Percentiles rank a stretch among this genome's conserved stretches.
Evolutionary conservation across 2,329 filamentous ascomycete genomes (phyloP).

Genomic region (Monosporascus sp.): DNA sequence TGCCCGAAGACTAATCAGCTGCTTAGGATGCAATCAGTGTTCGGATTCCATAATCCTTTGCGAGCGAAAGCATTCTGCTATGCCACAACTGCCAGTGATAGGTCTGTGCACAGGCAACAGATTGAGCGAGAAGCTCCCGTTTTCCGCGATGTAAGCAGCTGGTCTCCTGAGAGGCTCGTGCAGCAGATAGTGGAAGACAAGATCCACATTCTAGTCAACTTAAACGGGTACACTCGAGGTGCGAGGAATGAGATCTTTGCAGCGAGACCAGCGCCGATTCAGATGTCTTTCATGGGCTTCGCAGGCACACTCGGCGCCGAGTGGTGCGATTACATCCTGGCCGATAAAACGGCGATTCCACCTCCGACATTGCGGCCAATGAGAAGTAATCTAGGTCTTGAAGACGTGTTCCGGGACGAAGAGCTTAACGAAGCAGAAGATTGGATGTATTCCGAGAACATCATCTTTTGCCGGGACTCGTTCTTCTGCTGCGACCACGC

Average conservation of each 20-base stretch:
- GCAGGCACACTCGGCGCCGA: constrained; percentile 92
- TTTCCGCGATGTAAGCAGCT: constrained; percentile 82
- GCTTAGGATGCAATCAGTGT: constrained; percentile 87
- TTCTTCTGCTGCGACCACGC: constrained; percentile 98
- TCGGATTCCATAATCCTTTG: constrained; percentile 74
- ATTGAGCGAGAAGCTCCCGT: constrained; percentile 90
- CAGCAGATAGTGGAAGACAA: constrained; percentile 80
- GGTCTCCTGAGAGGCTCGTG: constrained; percentile 79
- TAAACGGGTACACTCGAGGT: constrained; percentile 96
- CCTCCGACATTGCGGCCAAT: constrained; percentile 73
- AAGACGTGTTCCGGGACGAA: constrained; percentile 63
- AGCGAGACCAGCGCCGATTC: constrained; percentile 86
- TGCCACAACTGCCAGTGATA: constrained; percentile 87
- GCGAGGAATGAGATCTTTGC: constrained; percentile 98
- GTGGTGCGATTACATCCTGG: constrained; percentile 96
- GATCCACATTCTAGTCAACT: constrained; percentile 91
- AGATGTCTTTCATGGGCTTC: constrained; percentile 99
- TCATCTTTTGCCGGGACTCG: constrained; percentile 88
- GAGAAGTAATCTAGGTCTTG: constrained; percentile 67
- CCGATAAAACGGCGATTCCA: constrained; percentile 83
- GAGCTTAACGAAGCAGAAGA: constrained; percentile 64
- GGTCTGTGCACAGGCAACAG: constrained; percentile 81
- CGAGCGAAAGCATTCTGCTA: constrained; percentile 88
- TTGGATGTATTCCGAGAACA: constrained; percentile 96
- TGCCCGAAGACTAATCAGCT: constrained; percentile 5